These are phyloP conservation scores for Ilex paraguariensis DNA, from an alignment of 305 asterid species.

Conservation along the genomic window DNA sequence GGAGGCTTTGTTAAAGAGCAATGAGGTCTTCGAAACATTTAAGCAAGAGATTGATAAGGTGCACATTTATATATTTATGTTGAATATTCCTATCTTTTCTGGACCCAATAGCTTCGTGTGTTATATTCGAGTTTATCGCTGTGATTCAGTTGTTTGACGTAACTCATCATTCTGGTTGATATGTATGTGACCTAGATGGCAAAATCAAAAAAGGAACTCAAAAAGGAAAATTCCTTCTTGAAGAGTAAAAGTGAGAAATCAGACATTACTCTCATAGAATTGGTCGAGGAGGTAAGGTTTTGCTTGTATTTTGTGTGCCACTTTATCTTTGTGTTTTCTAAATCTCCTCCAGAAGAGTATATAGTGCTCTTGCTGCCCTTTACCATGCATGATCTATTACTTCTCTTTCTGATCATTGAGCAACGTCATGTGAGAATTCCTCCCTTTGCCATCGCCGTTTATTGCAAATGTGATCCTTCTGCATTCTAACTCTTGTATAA, in stretches of 20 bases:
- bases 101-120: not conserved
- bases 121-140: too few species aligned
- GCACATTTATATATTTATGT: conserved; percentile 8
- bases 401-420: too few species aligned
- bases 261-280: conserved; percentile 80
- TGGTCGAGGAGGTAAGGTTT: conserved; percentile 75
- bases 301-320: not conserved
- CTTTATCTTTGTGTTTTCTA: not conserved
- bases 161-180: conserved; percentile 9
- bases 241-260: conserved; percentile 78
- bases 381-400: too few species aligned
- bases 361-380: too few species aligned
- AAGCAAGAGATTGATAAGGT: conserved; percentile 98
- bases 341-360: not conserved
- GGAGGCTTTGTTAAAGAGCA: conserved; percentile 97
- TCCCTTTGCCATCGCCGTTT: too few species aligned
- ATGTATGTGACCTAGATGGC: conserved; percentile 59
- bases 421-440: too few species aligned
- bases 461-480: too few species aligned
- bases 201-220: conserved; percentile 82
- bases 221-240: conserved; percentile 80
- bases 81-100: not conserved
- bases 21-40: conserved; percentile 90
- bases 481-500: too few species aligned
- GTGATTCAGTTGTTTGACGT: conserved; percentile 5